These are phyloP conservation scores for Oryza meyeriana DNA, from an alignment of 176 grass and related monocot genomes.

Conservation along the genomic window DNA sequence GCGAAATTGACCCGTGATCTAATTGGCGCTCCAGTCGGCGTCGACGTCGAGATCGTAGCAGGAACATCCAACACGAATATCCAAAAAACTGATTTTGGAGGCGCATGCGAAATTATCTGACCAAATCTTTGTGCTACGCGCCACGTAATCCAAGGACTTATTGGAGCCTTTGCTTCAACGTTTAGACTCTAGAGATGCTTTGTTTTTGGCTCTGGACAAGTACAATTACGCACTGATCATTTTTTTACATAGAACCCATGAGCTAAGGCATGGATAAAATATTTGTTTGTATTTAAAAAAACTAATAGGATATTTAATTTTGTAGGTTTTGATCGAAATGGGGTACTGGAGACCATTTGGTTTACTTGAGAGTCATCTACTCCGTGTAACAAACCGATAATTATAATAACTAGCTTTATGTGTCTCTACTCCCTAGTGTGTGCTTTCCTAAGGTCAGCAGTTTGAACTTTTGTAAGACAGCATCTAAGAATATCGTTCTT, in stretches of 20 bases:
- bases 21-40: constrained; percentile 3
- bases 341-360: neutral
- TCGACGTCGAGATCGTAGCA: constrained; percentile 15
- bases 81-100: neutral
- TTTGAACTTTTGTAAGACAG: neutral
- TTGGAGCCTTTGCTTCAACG: neutral
- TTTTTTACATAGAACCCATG: neutral
- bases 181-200: neutral
- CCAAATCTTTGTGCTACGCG: neutral
- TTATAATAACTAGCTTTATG: neutral
- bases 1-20: neutral
- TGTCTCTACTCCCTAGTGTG: neutral
- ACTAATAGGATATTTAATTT: neutral
- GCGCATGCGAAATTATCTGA: constrained; percentile 24
- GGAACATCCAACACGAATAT: constrained; percentile 50
- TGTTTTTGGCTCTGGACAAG: neutral
- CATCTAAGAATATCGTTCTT: constrained; percentile 1
- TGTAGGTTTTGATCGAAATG: neutral
- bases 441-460: constrained; percentile 6
- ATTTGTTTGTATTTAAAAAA: neutral
- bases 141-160: neutral
- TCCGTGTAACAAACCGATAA: neutral
- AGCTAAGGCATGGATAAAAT: neutral
- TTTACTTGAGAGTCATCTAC: neutral
- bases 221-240: neutral